Conservation (phyloP, 345 rosid genomes). For the Eucalyptus cloeziana region DNA sequence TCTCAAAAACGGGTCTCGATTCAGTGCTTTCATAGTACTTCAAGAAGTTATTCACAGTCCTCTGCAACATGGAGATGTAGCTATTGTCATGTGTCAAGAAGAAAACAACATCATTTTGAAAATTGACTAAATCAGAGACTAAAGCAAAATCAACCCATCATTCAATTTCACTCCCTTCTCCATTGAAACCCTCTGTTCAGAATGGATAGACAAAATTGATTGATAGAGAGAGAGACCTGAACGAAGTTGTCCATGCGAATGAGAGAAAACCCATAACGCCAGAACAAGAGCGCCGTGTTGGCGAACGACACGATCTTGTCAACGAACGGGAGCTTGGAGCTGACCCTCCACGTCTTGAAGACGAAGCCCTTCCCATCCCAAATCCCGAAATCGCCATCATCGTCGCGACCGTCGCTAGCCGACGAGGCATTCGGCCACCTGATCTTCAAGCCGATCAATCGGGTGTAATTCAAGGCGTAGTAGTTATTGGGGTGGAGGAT, state of each 20-base stretch:
- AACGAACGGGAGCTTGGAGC: conserved; percentile 20
- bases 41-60: conserved; percentile 46
- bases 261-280: conserved; percentile 76
- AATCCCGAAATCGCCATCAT: conserved; percentile 37
- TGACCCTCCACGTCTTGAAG: conserved; percentile 38
- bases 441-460: conserved; percentile 25
- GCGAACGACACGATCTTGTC: conserved; percentile 47
- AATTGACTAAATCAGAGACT: background rate
- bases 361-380: conserved; percentile 70
- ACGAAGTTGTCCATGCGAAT: conserved; percentile 56
- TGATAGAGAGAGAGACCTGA: conserved; percentile 19
- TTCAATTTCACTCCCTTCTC: background rate
- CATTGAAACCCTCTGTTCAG: background rate
- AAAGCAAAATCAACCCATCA: background rate
- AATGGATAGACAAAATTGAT: background rate
- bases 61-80: conserved; percentile 22
- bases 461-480: conserved; percentile 52
- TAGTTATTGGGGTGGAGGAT: conserved; percentile 87
- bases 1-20: conserved; percentile 59
- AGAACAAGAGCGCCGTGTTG: conserved; percentile 40
- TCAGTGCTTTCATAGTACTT: conserved; percentile 61
- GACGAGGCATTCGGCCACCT: conserved; percentile 19
- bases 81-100: background rate
- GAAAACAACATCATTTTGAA: background rate
- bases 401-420: conserved; percentile 20